Percentiles rank a stretch among this genome's conserved stretches.
Evolutionary conservation across 2,329 filamentous ascomycete species (phyloP).

Genomic region (Ustilaginoidea virens): DNA sequence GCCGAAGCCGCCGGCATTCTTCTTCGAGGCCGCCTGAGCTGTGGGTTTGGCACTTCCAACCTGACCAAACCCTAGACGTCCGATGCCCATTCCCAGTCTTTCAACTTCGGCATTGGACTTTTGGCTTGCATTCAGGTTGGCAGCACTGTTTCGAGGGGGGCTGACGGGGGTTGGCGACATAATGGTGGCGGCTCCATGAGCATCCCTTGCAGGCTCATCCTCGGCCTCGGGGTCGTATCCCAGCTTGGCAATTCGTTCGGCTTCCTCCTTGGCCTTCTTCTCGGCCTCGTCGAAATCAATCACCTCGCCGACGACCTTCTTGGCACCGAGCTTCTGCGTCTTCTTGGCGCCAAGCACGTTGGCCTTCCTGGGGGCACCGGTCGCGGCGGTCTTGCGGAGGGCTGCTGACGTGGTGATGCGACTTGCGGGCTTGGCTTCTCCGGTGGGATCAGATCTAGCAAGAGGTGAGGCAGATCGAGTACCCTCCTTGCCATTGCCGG

Average conservation of each 20-base stretch:
- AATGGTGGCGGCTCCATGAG: conserved; percentile 44
- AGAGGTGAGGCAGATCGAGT: conserved; percentile 77
- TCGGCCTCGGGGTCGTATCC: conserved; percentile 92
- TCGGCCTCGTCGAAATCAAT: conserved; percentile 98
- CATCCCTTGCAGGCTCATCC: conserved; percentile 32
- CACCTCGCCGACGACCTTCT: conserved; percentile 67
- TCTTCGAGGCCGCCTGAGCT: conserved; percentile 39
- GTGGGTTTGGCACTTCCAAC: conserved; percentile 49
- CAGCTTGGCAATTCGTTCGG: conserved; percentile 85
- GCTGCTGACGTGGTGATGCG: conserved; percentile 64
- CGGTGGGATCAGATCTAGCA: conserved; percentile 40
- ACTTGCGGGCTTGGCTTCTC: conserved; percentile 44
- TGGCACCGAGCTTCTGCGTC: conserved; percentile 71
- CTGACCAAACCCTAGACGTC: conserved; percentile 76
- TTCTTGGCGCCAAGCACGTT: conserved; percentile 82
- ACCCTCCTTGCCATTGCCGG: conserved; percentile 49
- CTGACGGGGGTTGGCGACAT: conserved; percentile 61
- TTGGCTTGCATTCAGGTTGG: conserved; percentile 39
- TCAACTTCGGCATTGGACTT: conserved; percentile 69
- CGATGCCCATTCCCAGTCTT: conserved; percentile 77
- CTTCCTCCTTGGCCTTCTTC: conserved; percentile 93
- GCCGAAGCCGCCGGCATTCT: conserved; percentile 75
- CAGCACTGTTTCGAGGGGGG: conserved; percentile 37
- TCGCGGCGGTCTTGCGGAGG: conserved; percentile 58
- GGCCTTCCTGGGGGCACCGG: conserved; percentile 56